A percentile compares a stretch with the other conserved stretches of the same genome.
phyloP scores from a whole-genome alignment of 805 yeast genomes.

The Kodamaea fukazawae region DNA sequence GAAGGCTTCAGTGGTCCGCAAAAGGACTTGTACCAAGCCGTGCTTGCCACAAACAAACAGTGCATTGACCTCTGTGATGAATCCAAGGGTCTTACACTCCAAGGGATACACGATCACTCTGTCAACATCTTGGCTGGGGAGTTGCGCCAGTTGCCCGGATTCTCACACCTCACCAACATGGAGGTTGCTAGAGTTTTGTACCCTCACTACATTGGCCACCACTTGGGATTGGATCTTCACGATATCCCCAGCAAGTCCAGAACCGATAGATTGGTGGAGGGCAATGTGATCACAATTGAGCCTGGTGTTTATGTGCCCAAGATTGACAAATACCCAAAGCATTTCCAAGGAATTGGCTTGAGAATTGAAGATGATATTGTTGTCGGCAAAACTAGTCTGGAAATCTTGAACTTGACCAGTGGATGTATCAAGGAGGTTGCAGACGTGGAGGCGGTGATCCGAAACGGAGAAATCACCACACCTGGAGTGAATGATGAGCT shows the following conservation, averaged over 20 bases:
- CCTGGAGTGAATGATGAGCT: constrained; percentile 37
- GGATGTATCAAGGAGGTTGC: constrained; percentile 83
- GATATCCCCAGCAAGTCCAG: constrained; percentile 70
- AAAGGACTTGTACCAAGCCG: constrained; percentile 83
- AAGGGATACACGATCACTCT: constrained; percentile 70
- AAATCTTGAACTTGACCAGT: constrained; percentile 56
- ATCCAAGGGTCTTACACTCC: constrained; percentile 30
- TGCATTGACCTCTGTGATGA: constrained; percentile 72
- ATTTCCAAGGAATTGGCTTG: constrained; percentile 85
- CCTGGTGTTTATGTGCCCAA: constrained; percentile 93
- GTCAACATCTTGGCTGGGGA: constrained; percentile 58
- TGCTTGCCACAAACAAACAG: constrained; percentile 73
- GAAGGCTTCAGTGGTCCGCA: constrained; percentile 71
- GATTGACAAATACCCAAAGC: constrained; percentile 67
- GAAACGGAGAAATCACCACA: constrained; percentile 53
- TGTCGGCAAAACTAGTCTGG: constrained; percentile 58
- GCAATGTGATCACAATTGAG: constrained; percentile 90
- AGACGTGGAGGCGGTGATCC: constrained; percentile 73
- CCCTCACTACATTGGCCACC: constrained; percentile 96
- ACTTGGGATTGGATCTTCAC: constrained; percentile 88
- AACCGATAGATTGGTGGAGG: constrained; percentile 49
- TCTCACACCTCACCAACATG: constrained; percentile 47
- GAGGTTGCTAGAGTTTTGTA: constrained; percentile 57
- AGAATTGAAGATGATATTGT: constrained; percentile 94
- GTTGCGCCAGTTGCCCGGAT: constrained; percentile 66